A percentile compares a stretch with the other conserved stretches of the same genome.
phyloP scores from a whole-genome alignment of 495 filamentous ascomycete genomes.

The Aspergillus campestris region DNA sequence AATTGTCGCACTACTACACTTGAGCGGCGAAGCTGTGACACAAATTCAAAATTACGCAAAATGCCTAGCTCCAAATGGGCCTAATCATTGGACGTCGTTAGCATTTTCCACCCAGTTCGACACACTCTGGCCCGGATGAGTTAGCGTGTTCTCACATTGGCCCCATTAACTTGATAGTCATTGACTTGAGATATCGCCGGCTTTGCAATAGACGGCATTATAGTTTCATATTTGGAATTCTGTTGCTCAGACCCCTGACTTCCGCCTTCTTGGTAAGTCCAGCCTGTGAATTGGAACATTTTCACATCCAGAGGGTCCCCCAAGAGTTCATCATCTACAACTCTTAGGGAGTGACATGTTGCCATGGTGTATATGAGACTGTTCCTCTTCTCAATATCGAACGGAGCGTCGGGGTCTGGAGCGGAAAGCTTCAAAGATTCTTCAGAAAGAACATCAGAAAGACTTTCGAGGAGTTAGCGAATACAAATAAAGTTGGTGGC shows the following conservation, averaged over 20 bases:
- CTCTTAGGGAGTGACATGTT: conserved; percentile 87
- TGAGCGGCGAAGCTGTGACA: conserved; percentile 87
- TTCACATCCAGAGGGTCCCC: conserved; percentile 95
- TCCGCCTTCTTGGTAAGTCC: conserved; percentile 83
- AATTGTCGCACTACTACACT: conserved; percentile 89
- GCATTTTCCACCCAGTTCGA: no score
- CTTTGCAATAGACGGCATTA: conserved; percentile 71
- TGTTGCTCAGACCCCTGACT: conserved; percentile 32
- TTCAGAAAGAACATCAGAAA: conserved; percentile 53
- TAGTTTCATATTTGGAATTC: conserved; percentile 58
- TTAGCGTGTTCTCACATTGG: conserved; percentile 13
- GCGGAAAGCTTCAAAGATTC: conserved; percentile 47
- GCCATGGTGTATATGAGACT: conserved; percentile 88
- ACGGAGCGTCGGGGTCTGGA: conserved; percentile 39
- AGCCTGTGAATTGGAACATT: conserved; percentile 97
- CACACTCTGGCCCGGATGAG: no score
- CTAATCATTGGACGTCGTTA: conserved; percentile 9
- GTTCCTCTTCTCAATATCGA: conserved; percentile 55
- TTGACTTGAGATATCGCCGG: conserved; percentile 44
- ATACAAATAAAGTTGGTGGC: neutral
- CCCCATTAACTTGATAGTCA: conserved; percentile 14
- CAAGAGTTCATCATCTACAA: conserved; percentile 78
- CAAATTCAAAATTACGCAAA: conserved; percentile 85
- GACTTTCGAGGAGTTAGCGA: conserved; percentile 28
- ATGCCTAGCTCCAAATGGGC: conserved; percentile 69